Percentiles rank a stretch among this genome's conserved stretches.
These are phyloP conservation scores for Magnaporthiopsis incrustans DNA, from an alignment of 2,329 filamentous ascomycete species.

Conservation along the genomic window DNA sequence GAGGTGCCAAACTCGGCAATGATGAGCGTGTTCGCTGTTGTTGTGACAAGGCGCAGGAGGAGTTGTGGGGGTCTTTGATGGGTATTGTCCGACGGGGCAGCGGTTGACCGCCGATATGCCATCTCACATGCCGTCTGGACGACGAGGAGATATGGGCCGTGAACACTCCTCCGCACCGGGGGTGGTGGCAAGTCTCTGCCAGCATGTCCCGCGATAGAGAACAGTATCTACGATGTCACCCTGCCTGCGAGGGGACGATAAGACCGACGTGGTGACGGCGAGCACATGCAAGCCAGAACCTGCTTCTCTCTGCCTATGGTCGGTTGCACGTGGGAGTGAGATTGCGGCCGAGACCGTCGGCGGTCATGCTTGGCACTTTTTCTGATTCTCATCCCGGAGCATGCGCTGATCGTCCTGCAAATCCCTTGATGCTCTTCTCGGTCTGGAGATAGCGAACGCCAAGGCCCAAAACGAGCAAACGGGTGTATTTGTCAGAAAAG, in stretches of 20 bases:
- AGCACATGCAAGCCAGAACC: neutral
- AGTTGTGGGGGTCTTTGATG: too few relatives aligned
- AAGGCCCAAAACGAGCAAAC: neutral
- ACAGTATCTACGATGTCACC: neutral
- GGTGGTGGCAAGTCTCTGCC: too few relatives aligned
- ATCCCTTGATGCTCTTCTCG: neutral
- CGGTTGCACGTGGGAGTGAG: neutral
- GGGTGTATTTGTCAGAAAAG: neutral
- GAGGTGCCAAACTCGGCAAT: neutral
- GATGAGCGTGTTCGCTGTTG: neutral
- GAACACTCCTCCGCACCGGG: too few relatives aligned
- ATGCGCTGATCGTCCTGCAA: neutral
- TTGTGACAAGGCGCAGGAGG: too few relatives aligned
- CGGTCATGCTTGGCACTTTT: neutral
- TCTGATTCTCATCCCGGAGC: neutral
- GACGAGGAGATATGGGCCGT: too few relatives aligned
- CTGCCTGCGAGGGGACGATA: neutral
- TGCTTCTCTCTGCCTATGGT: neutral
- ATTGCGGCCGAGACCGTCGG: neutral
- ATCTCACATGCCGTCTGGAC: too few relatives aligned
- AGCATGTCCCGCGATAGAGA: neutral
- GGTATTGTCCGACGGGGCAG: too few relatives aligned
- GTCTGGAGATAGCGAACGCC: neutral
- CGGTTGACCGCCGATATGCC: too few relatives aligned
- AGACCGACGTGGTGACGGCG: neutral